Evolutionary conservation across 805 yeast species (phyloP).

Genomic region (Kuraishia cidri): DNA sequence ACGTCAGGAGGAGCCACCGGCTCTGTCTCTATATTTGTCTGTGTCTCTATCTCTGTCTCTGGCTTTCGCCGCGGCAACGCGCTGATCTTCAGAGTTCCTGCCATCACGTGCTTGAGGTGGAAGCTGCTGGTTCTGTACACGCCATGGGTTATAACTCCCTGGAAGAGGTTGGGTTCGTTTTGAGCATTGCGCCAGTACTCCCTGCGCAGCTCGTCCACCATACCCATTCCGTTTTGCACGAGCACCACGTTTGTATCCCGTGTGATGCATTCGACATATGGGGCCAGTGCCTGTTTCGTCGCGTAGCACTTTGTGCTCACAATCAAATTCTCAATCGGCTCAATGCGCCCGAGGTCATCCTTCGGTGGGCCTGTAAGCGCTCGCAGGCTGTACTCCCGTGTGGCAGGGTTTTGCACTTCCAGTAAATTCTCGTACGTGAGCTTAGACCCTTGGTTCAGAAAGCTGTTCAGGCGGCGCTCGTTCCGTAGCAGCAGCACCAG

Average conservation of each 20-base stretch:
- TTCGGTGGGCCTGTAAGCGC: conserved; percentile 5
- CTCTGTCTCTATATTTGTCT: conserved; percentile 6
- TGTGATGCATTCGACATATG: conserved; percentile 39
- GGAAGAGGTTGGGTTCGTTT: conserved; percentile 48
- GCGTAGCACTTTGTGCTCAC: conserved; percentile 78
- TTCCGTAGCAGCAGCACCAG: conserved; percentile 16
- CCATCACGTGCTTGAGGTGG: conserved; percentile 60
- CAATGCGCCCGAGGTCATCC: conserved; percentile 9
- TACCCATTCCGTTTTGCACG: conserved; percentile 86
- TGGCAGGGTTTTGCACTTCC: conserved; percentile 3
- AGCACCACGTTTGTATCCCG: conserved; percentile 48
- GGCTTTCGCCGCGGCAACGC: conserved; percentile 33
- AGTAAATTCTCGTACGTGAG: conserved; percentile 10
- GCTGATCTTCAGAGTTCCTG: conserved; percentile 54
- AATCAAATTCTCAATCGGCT: conserved; percentile 27
- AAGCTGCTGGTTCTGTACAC: conserved; percentile 44
- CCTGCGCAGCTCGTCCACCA: conserved; percentile 38
- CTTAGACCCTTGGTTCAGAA: conserved; percentile 13
- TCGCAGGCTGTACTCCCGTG: not conserved
- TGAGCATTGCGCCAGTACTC: conserved; percentile 41
- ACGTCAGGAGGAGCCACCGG: conserved; percentile 8
- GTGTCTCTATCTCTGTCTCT: conserved; percentile 8
- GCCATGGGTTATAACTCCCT: conserved; percentile 83
- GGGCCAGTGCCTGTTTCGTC: conserved; percentile 53
- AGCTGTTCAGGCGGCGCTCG: conserved; percentile 8